phyloP scores from a whole-genome alignment of 495 filamentous ascomycete species.

The Barbatosphaeria neglecta region DNA sequence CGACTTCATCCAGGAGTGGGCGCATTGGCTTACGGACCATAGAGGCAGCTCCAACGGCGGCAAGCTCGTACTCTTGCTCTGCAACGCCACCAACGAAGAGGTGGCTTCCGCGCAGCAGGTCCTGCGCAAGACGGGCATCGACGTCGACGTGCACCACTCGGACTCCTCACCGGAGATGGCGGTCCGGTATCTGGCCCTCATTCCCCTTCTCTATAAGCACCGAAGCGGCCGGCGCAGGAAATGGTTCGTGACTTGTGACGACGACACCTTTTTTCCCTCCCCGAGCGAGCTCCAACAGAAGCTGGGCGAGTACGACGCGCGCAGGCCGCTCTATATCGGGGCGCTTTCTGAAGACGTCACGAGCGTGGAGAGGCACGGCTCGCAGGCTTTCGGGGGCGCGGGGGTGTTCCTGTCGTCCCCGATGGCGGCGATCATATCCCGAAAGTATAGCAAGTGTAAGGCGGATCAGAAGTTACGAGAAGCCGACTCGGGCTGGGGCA shows the following conservation, averaged over 20 bases:
- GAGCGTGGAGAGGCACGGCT: conserved; percentile 55
- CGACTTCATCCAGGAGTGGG: conserved; percentile 35
- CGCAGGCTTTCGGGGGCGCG: conserved; percentile 61
- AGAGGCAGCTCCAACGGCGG: conserved; percentile 37
- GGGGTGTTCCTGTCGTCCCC: conserved; percentile 60
- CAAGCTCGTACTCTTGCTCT: conserved; percentile 31
- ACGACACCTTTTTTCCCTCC: conserved; percentile 66
- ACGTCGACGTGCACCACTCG: conserved; percentile 51
- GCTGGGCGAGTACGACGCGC: conserved; percentile 39
- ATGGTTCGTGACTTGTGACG: conserved; percentile 61
- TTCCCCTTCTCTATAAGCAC: conserved; percentile 39
- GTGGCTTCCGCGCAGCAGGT: conserved; percentile 26
- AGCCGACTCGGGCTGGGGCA: conserved; percentile 41
- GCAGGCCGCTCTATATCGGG: conserved; percentile 51
- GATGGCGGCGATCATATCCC: conserved; percentile 46
- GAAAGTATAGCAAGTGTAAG: conserved; percentile 44
- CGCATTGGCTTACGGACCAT: conserved; percentile 37
- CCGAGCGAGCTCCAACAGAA: conserved; percentile 45
- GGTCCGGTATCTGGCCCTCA: conserved; percentile 41
- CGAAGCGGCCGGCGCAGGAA: conserved; percentile 39
- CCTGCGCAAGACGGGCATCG: conserved; percentile 41
- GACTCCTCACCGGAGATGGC: conserved; percentile 51
- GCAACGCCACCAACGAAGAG: conserved; percentile 29
- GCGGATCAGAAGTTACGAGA: conserved; percentile 37
- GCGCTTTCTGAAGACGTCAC: conserved; percentile 58